Conservation (phyloP, 352 stramenopile genomes). For the Pythium utonaiense region DNA sequence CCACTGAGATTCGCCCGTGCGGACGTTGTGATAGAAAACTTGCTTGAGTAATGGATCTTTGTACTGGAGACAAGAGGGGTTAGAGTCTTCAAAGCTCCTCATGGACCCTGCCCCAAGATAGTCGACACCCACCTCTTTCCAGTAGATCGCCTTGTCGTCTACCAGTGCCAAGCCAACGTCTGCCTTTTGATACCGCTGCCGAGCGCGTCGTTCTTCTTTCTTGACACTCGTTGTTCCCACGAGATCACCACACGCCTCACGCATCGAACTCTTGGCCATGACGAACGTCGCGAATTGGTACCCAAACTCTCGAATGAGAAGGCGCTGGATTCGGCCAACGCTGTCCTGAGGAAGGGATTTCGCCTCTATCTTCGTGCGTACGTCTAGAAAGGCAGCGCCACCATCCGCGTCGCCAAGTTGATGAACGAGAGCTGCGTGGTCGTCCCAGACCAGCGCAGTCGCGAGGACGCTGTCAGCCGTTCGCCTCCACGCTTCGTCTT, state of each 20-base stretch:
- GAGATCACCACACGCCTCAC: constrained; percentile 6
- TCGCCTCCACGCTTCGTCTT: constrained; percentile 43
- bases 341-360: not conserved
- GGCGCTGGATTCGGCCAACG: constrained; percentile 17
- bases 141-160: constrained; percentile 55
- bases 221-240: not conserved
- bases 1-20: constrained; percentile 64
- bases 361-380: constrained; percentile 11
- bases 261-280: constrained; percentile 44
- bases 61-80: constrained; percentile 26
- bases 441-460: constrained; percentile 25
- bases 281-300: constrained; percentile 52
- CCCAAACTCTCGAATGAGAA: constrained; percentile 37
- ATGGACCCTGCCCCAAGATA: no score
- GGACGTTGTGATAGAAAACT: constrained; percentile 70
- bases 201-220: constrained; percentile 33
- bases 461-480: constrained; percentile 51
- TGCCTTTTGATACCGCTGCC: constrained; percentile 38
- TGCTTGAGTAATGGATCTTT: constrained; percentile 35
- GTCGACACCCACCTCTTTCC: constrained; percentile 48
- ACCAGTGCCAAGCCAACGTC: constrained; percentile 26
- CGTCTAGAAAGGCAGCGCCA: constrained; percentile 7
- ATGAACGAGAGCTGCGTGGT: not conserved
- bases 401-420: not conserved
- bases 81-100: not conserved